Conservation (phyloP, 768 basidiomycete species). For the Gymnopilus junonius region DNA sequence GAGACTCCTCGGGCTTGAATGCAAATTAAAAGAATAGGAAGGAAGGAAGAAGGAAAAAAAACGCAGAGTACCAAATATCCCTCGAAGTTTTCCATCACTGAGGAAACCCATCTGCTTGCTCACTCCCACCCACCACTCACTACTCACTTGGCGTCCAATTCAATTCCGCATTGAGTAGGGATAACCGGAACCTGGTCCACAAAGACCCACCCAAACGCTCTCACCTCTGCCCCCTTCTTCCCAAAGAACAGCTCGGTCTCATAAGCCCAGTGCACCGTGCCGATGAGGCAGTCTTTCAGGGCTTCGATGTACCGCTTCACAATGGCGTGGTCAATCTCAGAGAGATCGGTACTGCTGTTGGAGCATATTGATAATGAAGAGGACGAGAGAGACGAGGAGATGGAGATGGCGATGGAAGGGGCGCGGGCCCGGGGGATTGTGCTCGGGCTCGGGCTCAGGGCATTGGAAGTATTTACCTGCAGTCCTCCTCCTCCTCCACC, state of each 20-base stretch:
- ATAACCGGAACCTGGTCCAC: slow-evolving; percentile 28
- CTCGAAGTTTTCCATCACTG: too few species aligned
- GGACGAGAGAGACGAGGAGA: background rate
- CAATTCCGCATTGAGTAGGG: background rate
- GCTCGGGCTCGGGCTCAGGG: background rate
- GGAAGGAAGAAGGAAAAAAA: too few species aligned
- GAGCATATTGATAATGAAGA: background rate
- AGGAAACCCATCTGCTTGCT: too few species aligned
- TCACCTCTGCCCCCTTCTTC: slow-evolving; percentile 57
- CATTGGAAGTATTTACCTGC: background rate
- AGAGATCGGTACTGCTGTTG: background rate
- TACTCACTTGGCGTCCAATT: background rate
- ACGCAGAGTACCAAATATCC: too few species aligned
- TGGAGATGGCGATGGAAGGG: background rate
- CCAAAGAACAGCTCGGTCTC: slow-evolving; percentile 67
- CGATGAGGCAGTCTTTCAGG: slow-evolving; percentile 58
- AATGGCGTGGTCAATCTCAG: background rate
- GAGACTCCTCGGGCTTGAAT: too few species aligned
- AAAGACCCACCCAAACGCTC: slow-evolving; percentile 68
- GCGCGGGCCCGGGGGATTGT: too few species aligned
- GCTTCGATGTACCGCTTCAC: slow-evolving; percentile 47
- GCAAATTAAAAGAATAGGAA: too few species aligned
- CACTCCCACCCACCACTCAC: background rate
- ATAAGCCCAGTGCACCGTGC: slow-evolving; percentile 67
- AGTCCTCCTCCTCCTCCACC: background rate